Evolutionary conservation across 2,329 filamentous ascomycete genomes (phyloP), one percentile per base, ranked within the genome.

Genomic region (Bisporella sp.): DNA sequence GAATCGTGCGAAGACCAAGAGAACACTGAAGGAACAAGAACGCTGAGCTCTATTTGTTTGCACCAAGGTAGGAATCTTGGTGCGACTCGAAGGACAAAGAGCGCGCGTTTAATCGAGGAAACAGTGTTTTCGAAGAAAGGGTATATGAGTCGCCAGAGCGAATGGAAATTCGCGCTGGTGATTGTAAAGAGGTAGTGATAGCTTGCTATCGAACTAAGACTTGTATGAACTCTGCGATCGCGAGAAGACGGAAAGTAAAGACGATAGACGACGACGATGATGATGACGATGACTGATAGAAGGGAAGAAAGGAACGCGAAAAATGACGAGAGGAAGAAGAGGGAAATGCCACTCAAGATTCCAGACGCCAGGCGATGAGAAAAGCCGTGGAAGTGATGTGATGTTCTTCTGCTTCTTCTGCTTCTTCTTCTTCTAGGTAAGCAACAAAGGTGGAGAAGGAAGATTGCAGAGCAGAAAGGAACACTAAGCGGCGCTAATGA

Each of bases 1-100:
- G 47, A 55, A 50, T 33, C 49, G n/a, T 54, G 51, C 48, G 53
- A 58, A 48, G 49, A 45, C 55, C 49, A 49, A 54, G 52, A 55
- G 50, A 53, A 55, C 42, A 58, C 48, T 49, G 49, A 56, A 51
- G 51, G 58, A 57, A 31, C 52, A 57, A 45, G n/a, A 57, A 54
- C 45, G 46, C 47, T 52, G 51, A 58, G 53, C 48, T 53, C n/a
- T n/a, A n/a, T n/a, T 46, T 12, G 40, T 53, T 53, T 55, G 55
- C 54, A 53, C 52, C 49, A 57, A 52, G 53, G 49, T 47, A 53
- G 56, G 47, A 47, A 55, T 48, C 52, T 49, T 59, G n/a, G 57
- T 60, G 58, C 48, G 55, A 63, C 61, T 62, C 59, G 58, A 60
- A 59, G 46, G 59, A 62, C 58, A 64, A 58, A 58, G 61, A 60